A percentile compares a stretch with the other conserved stretches of the same genome.
These are phyloP conservation scores for Solanum habrochaites DNA, from an alignment of 257 asterid species.

Conservation along the genomic window DNA sequence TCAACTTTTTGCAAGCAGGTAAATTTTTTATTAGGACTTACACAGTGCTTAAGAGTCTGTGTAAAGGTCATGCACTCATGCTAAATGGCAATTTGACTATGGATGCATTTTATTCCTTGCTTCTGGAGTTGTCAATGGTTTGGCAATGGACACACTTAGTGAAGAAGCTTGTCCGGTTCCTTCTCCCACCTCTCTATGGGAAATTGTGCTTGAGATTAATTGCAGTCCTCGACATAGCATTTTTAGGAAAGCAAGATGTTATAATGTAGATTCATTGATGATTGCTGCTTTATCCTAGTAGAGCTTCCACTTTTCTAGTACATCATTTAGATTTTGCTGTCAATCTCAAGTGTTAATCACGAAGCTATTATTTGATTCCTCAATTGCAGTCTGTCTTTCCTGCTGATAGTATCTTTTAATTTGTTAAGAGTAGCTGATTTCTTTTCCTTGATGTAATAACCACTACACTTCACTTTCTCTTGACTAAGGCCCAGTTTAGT, in stretches of 20 bases:
- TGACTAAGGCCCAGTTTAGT: neutral
- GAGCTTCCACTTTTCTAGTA: neutral
- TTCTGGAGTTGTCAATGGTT: neutral
- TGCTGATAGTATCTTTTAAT: neutral
- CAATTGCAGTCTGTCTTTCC: neutral
- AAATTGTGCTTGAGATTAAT: neutral
- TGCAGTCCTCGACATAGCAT: neutral
- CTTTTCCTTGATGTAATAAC: neutral
- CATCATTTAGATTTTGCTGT: neutral
- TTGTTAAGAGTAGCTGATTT: neutral
- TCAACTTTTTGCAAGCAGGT: slow-evolving; percentile 44
- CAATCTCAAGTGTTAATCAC: neutral
- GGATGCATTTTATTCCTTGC: neutral
- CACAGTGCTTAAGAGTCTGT: neutral
- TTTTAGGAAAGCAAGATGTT: neutral
- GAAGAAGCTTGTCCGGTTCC: neutral
- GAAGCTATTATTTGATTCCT: neutral
- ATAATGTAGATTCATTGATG: neutral
- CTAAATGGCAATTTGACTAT: neutral
- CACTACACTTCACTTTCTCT: neutral
- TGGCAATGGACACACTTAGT: neutral
- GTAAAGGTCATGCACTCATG: neutral
- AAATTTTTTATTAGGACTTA: neutral
- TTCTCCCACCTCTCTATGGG: neutral
- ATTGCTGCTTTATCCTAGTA: neutral